Base-by-base conservation (phyloP, 306 rosid species). In the Elaeagnus macrophylla region DNA sequence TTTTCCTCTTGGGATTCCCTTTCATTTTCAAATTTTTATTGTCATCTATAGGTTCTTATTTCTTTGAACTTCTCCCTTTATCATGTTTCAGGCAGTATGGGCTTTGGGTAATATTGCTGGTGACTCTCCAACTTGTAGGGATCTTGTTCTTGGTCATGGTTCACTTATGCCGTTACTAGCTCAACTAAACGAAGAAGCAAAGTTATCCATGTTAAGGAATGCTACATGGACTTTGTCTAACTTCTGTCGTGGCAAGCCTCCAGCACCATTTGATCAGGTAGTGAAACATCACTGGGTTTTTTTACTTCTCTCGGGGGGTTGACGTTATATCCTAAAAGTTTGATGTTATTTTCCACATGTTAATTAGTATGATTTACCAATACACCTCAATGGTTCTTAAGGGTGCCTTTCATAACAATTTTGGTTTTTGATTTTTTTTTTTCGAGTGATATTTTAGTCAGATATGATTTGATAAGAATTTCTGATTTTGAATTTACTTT, bases 51-150 rank as follows among this genome's bases (percentile, higher is more conserved):
- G n/a, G 17, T 45, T 45, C 6, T 45, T 45, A 17, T 6, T 12
- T 17, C 7, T 12, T 7, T 45, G 15, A 15, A 12, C 17, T 12
- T 45, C n/a, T 12, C n/a, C n/a, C 49, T 17, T 12, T 5, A 12
- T n/a, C 17, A 17, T 12, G n/a, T 45, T 17, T 12, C 15, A 45
- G 49, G 49, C 15, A 12, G 49, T 45, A 5, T 45, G 49, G 49
- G 49, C 49, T 11, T 45, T 45, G 15, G 49, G 49, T 12, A 45
- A 45, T 17, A 45, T 45, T 45, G 49, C 49, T 45, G 49, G 49
- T 6, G 49, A 45, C 19, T 45, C 49, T 12, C 17, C 49, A 12
- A 45, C n/a, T 5, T 45, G 49, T 13, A 15, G 49, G n/a, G 49
- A 45, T 14, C 49, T 45, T 45, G 49, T 45, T 17, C 49, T 45